Percentiles rank a stretch among this genome's conserved stretches.
Evolutionary conservation across 2,329 filamentous ascomycete species (phyloP).

Genomic region (Camptophora hylomeconis): DNA sequence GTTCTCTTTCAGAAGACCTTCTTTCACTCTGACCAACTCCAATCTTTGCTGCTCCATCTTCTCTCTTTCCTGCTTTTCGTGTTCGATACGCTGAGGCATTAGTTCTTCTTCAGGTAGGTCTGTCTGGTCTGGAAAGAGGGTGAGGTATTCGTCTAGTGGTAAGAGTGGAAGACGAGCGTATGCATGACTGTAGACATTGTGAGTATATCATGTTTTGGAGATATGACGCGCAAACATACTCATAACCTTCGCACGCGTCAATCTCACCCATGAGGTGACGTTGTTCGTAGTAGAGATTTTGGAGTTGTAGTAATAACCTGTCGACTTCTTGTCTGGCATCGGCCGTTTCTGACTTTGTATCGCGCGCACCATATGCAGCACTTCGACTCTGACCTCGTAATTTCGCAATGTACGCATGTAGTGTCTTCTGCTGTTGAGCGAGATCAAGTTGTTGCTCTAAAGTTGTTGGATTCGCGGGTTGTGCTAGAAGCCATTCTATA

Average conservation of each 20-base stretch:
- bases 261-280: conserved; percentile 84
- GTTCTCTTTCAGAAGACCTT: conserved; percentile 60
- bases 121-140: conserved; percentile 60
- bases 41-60: conserved; percentile 73
- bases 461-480: conserved; percentile 31
- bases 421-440: conserved; percentile 64
- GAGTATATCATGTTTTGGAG: conserved; percentile 10
- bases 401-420: conserved; percentile 66
- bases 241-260: conserved; percentile 74
- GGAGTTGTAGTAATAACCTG: conserved; percentile 75
- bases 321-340: conserved; percentile 87
- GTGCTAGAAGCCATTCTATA: conserved; percentile 42
- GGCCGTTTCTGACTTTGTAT: conserved; percentile 75
- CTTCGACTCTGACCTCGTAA: conserved; percentile 72
- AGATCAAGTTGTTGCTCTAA: conserved; percentile 42
- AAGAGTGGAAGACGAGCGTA: conserved; percentile 78
- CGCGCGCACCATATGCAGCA: conserved; percentile 66
- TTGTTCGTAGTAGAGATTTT: conserved; percentile 96
- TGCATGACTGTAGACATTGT: conserved; percentile 53
- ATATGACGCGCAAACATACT: conserved; percentile 45
- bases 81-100: conserved; percentile 81
- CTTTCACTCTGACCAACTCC: conserved; percentile 60
- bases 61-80: conserved; percentile 76
- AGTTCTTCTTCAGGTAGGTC: conserved; percentile 62
- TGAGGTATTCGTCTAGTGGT: conserved; percentile 68